phyloP scores from a whole-genome alignment of 176 grass and related monocot species.

The Cocos nucifera region DNA sequence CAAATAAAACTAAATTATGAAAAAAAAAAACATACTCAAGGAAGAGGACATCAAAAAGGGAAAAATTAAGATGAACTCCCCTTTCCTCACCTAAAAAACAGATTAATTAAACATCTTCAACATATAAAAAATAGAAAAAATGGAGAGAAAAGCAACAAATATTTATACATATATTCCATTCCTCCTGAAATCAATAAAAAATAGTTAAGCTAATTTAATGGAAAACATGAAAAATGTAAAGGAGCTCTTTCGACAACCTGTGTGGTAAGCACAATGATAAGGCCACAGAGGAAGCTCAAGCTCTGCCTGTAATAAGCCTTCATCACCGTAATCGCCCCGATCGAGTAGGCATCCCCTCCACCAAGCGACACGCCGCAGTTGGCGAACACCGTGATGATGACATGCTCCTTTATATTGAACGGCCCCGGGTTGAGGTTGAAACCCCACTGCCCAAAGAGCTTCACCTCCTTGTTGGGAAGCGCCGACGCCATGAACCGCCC shows the following conservation, averaged over 20 bases:
- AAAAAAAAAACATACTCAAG: no score
- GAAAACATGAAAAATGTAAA: not conserved
- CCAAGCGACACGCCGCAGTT: slow-evolving; percentile 14
- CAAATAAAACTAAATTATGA: not conserved
- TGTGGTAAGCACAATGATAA: slow-evolving; percentile 15
- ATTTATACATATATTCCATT: no score
- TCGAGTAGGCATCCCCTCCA: slow-evolving; percentile 15
- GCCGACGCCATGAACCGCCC: slow-evolving; percentile 7
- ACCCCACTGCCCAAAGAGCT: slow-evolving; percentile 2
- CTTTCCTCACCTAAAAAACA: no score
- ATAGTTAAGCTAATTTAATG: no score
- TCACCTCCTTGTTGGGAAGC: slow-evolving; percentile 9
- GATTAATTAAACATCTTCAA: no score
- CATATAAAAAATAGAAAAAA: no score
- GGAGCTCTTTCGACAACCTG: not conserved
- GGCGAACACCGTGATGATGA: slow-evolving; percentile 16
- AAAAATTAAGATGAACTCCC: no score
- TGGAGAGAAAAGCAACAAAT: no score
- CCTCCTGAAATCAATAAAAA: no score
- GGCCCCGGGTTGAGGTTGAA: slow-evolving; percentile 21
- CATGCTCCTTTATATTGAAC: slow-evolving; percentile 20
- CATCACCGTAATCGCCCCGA: slow-evolving; percentile 18
- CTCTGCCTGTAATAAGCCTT: slow-evolving; percentile 14
- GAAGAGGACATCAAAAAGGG: no score
- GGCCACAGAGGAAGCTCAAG: slow-evolving; percentile 8